A percentile compares a stretch with the other conserved stretches of the same genome.
These are phyloP conservation scores for Podosphaera xanthii DNA, from an alignment of 2,329 filamentous ascomycete species.

Conservation along the genomic window DNA sequence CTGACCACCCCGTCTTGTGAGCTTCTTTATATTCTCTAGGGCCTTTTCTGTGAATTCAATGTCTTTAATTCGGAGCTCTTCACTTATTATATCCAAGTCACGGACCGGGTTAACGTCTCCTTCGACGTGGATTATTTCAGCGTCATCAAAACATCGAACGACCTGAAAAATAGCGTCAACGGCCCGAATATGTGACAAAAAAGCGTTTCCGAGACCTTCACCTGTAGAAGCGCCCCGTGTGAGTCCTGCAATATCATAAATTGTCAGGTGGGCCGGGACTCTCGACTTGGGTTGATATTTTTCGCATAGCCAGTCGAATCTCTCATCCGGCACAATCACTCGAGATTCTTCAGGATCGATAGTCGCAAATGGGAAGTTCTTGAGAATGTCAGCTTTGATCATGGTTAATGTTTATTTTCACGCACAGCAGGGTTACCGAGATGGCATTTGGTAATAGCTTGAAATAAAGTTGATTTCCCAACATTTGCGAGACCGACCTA, in stretches of 20 bases:
- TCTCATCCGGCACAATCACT: constrained; percentile 86
- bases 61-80: constrained; percentile 92
- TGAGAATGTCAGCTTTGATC: constrained; percentile 7
- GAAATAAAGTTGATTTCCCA: constrained; percentile 97
- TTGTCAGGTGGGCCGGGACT: constrained; percentile 92
- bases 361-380: constrained; percentile 98
- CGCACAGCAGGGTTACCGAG: constrained; percentile 90
- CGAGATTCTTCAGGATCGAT: constrained; percentile 97
- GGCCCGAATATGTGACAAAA: constrained; percentile 94
- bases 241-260: constrained; percentile 96
- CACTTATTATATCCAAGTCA: constrained; percentile 88
- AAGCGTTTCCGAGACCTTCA: constrained; percentile 90
- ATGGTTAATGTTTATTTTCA: constrained; percentile 17
- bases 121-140: constrained; percentile 98
- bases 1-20: constrained; percentile 83
- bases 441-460: constrained; percentile 93
- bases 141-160: constrained; percentile 92
- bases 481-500: constrained; percentile 97
- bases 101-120: constrained; percentile 89
- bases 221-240: constrained; percentile 91
- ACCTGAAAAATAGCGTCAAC: constrained; percentile 97
- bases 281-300: constrained; percentile 96
- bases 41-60: constrained; percentile 97
- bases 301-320: constrained; percentile 84
- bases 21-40: constrained; percentile 76